Base-by-base conservation (phyloP, 1,139 yeast genomes). In the Pneumocystis canis region DNA sequence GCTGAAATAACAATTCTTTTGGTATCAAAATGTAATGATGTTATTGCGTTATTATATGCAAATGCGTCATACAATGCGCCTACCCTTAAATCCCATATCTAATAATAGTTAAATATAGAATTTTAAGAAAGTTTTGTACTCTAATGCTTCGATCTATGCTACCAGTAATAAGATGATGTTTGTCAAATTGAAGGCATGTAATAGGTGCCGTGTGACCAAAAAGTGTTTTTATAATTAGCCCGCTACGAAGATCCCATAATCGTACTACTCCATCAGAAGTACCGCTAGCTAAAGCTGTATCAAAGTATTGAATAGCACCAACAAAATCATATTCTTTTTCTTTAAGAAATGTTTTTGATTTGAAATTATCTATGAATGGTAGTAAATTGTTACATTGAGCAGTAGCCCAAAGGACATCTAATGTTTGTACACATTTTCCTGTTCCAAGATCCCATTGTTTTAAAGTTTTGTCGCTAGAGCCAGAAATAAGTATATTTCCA, bases 201-300 rank as follows among this genome's bases (percentile, higher is more conserved):
- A 86, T 82, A 2, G 89, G 82, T 1, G 84, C 86, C 0, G 86
- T 82, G 71, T 85, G 92, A 0, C 90, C 90, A 57, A 81, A 77
- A 40, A 86, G 73, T 9, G 84, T 78, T 65, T 89, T 77, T 57
- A 84, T 82, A 14, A 84, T 85, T 67, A 82, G 84, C 4, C 89
- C 89, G 33, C 82, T 78, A 66, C 90, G 78, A 66, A 85, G 73
- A 72, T 86, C 92, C 92, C 92, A 86, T 57, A 86, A 75, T 63
- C 90, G 75, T 9, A 86, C 88, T 7, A 83, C 71, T 11, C 90
- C 90, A 70, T 86, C 92, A 58, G 83, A 83, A 0, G 89, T 83
- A 39, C 92, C 92, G 0, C 89, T 82, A 0, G 87, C 92, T 69
- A 83, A 75, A 0, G 88, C 89, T 0, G 87, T 86, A 67, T 83